Evolutionary conservation across 164 flowering plant genomes (phyloP), one percentile per base, ranked within the genome.

Genomic region (Sextonia rubra): DNA sequence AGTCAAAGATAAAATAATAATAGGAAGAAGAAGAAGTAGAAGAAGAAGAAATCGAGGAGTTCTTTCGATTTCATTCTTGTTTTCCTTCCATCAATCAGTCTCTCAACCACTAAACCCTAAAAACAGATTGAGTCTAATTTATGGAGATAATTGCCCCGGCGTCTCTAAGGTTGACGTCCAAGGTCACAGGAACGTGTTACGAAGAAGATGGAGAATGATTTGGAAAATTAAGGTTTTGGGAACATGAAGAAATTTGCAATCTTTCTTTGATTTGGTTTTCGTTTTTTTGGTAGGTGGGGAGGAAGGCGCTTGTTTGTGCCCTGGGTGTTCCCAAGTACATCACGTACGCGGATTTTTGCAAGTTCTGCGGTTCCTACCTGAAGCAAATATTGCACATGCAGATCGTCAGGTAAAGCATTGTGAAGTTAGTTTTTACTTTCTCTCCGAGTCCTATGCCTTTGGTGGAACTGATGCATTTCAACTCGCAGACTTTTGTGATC

Each of bases 331-430:
- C 97, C 1, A 90, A 93, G 76, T 95, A 96, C 83, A 93, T 91
- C 97, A 96, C 97, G 0, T 96, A 93, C 78, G 94, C 99, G 1
- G 99, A 96, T 78, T 93, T 96, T 74, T 93, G 97, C 79, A 97
- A 89, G 75, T 96, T 96, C 64, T 91, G 95, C 70, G 97, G 90
- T 64, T 88, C 97, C 0, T 93, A 93, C 73, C 84, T 93, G 73
- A 91, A 90, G 11, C 91, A 88, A 75, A 85, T 90, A 55, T 66
- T 83, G 80, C 95, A 96, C 75, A 96, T 96, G 99, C 84, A 98
- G 61, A 82, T 90, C 63, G 93, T 95, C 79, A 91, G 99, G 97
- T 91, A 26, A 23, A 70, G n/a, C n/a, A n/a, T n/a, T n/a, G n/a
- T n/a, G n/a, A n/a, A n/a, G n/a, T n/a, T 37, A n/a, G n/a, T 32